phyloP scores from a whole-genome alignment of 179 eudicot genomes.

The Silene vulgaris region DNA sequence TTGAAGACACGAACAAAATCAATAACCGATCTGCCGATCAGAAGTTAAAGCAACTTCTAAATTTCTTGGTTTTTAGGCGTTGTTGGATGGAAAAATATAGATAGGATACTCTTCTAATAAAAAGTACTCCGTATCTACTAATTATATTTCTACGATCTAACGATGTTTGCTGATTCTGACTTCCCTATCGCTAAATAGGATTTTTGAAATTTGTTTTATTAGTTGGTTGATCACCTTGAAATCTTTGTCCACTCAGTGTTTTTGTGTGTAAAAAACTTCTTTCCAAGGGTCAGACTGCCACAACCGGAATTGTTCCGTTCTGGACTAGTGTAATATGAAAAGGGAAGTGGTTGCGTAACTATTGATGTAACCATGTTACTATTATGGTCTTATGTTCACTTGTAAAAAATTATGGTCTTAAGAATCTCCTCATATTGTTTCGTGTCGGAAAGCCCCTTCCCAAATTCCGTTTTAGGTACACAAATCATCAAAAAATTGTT shows the following conservation, averaged over 20 bases:
- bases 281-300: background rate
- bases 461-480: background rate
- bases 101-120: background rate
- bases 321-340: background rate
- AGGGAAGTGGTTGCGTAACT: background rate
- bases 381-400: background rate
- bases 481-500: background rate
- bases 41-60: background rate
- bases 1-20: background rate
- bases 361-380: background rate
- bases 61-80: background rate
- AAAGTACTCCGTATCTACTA: background rate
- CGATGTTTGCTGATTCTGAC: background rate
- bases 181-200: no score
- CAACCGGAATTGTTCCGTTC: background rate
- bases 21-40: background rate
- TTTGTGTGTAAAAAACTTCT: background rate
- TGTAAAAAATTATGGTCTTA: background rate
- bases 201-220: background rate
- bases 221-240: background rate
- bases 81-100: background rate
- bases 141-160: background rate
- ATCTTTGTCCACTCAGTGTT: background rate
- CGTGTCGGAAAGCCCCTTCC: background rate
- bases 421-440: background rate